These are phyloP conservation scores for Moricandia arvensis DNA, from an alignment of 345 rosid genomes.

Conservation along the genomic window DNA sequence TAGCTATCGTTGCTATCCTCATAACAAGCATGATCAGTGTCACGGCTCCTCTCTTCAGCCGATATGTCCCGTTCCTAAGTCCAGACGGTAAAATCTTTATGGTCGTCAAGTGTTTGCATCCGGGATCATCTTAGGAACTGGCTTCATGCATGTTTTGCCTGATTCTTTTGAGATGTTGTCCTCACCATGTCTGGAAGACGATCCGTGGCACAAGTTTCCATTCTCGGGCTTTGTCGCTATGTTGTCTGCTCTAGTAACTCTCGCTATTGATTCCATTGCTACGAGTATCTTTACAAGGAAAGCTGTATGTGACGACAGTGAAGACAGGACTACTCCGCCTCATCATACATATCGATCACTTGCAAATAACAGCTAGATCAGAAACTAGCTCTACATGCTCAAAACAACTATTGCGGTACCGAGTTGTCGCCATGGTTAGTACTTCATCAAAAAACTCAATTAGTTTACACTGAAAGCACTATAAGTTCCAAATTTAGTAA, in stretches of 20 bases:
- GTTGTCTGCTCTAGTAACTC: slow-evolving; percentile 60
- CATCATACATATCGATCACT: background rate
- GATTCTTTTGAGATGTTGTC: slow-evolving; percentile 75
- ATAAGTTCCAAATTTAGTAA: no score
- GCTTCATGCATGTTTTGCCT: slow-evolving; percentile 84
- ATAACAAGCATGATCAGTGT: slow-evolving; percentile 68
- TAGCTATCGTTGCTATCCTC: slow-evolving; percentile 54
- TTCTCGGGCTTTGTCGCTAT: slow-evolving; percentile 79
- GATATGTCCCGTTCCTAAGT: slow-evolving; percentile 51
- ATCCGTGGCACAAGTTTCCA: slow-evolving; percentile 85
- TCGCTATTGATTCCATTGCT: slow-evolving; percentile 66
- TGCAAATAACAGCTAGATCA: background rate
- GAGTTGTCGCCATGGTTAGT: background rate
- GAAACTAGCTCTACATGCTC: background rate
- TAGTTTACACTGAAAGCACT: background rate
- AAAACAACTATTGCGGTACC: slow-evolving; percentile 1
- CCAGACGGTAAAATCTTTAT: slow-evolving; percentile 58
- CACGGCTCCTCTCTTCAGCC: slow-evolving; percentile 57
- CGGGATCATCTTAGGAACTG: slow-evolving; percentile 79
- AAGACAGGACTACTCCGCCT: background rate
- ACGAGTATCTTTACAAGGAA: slow-evolving; percentile 44
- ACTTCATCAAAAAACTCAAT: background rate
- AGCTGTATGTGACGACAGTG: background rate
- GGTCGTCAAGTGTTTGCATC: slow-evolving; percentile 61
- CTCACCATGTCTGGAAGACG: slow-evolving; percentile 56